Evolutionary conservation across 2,329 filamentous ascomycete genomes (phyloP).

Genomic region (Pezicula rhizophila): DNA sequence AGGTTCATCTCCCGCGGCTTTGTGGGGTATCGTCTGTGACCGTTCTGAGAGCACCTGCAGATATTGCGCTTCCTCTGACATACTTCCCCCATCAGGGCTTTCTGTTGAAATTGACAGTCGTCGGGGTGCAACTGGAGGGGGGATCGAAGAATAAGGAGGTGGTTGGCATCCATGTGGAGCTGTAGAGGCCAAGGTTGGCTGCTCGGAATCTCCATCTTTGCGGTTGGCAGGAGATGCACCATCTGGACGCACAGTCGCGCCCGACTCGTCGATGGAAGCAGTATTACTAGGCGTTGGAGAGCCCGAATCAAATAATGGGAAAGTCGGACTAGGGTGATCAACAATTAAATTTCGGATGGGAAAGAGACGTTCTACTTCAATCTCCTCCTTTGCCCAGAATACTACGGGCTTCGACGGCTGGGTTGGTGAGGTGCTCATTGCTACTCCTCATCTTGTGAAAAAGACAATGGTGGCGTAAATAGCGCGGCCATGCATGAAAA

Average conservation of each 20-base stretch:
- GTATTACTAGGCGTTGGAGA: not conserved
- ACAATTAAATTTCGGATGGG: slow-evolving; percentile 18
- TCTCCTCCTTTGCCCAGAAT: slow-evolving; percentile 12
- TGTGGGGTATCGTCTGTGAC: slow-evolving; percentile 7
- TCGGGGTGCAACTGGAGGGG: slow-evolving; percentile 10
- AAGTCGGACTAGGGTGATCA: not conserved
- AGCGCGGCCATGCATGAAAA: too few relatives aligned
- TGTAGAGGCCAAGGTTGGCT: not conserved
- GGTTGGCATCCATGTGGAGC: slow-evolving; percentile 2
- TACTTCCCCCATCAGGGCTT: not conserved
- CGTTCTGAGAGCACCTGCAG: slow-evolving; percentile 9
- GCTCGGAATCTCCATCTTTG: not conserved
- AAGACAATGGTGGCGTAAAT: too few relatives aligned
- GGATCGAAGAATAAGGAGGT: slow-evolving; percentile 13
- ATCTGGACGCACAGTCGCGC: not conserved
- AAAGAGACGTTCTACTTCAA: slow-evolving; percentile 17
- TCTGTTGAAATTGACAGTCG: slow-evolving; percentile 5
- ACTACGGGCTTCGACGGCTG: slow-evolving; percentile 9
- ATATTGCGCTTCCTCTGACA: not conserved
- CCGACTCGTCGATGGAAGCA: not conserved
- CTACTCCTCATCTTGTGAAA: not conserved
- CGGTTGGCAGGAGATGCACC: not conserved
- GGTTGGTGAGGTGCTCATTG: slow-evolving; percentile 3
- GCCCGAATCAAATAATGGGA: not conserved
- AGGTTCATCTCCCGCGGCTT: slow-evolving; percentile 8